Evolutionary conservation across 371 early-diverging fungal species (phyloP).

Genomic region (Lichtheimia ramosa): DNA sequence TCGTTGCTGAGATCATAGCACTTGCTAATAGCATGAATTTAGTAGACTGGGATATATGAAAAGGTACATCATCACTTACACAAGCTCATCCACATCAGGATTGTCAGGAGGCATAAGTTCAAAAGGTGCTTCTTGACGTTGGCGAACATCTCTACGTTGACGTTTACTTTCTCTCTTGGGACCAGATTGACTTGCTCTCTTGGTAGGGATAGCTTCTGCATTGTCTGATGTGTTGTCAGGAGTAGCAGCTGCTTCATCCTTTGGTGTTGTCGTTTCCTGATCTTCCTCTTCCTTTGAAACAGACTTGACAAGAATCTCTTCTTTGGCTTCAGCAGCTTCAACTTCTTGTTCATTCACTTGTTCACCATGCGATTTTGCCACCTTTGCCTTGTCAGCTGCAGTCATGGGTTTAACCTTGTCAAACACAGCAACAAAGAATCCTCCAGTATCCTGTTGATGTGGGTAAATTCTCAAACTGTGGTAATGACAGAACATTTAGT

Average conservation of each 20-base stretch:
- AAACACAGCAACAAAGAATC: constrained; percentile 98
- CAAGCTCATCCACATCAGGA: constrained; percentile 57
- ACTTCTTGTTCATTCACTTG: constrained; percentile 16
- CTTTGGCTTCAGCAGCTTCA: constrained; percentile 27
- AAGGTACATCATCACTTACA: constrained; percentile 9
- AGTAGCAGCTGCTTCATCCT: background rate
- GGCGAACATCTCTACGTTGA: constrained; percentile 50
- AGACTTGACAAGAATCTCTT: constrained; percentile 25
- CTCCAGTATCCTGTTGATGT: constrained; percentile 97
- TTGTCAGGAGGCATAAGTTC: constrained; percentile 63
- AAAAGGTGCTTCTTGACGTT: constrained; percentile 75
- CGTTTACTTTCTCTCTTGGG: constrained; percentile 5
- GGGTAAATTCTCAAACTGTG: constrained; percentile 90
- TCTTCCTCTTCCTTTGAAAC: constrained; percentile 15
- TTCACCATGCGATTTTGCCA: constrained; percentile 25
- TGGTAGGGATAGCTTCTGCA: constrained; percentile 12
- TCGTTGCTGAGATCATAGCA: constrained; percentile 70
- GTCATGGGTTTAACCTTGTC: constrained; percentile 73
- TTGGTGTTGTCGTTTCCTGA: background rate
- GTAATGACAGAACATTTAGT: background rate
- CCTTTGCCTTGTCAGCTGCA: constrained; percentile 48
- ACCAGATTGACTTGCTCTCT: background rate
- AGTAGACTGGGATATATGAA: background rate
- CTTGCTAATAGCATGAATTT: constrained; percentile 21
- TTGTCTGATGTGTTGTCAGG: constrained; percentile 7